A percentile compares a stretch with the other conserved stretches of the same genome.
Conservation (phyloP, 2,329 filamentous ascomycete genomes). For the Volutella citrinella region DNA sequence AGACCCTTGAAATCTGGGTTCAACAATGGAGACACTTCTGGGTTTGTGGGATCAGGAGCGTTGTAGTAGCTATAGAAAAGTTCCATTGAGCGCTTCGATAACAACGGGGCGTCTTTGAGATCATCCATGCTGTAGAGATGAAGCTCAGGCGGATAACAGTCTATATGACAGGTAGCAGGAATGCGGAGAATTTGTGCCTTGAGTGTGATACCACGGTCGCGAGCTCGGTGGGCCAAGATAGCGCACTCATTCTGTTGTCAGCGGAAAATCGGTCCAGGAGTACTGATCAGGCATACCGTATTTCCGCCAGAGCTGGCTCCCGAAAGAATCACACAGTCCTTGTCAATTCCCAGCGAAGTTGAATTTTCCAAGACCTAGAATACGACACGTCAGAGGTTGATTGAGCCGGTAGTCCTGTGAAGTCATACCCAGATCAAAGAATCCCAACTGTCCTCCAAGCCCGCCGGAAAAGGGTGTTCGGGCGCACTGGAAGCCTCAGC, state of each 20-base stretch:
- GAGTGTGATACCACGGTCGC: background rate
- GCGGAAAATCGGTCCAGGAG: too few relatives aligned
- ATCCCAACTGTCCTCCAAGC: slow-evolving; percentile 4
- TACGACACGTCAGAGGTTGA: too few relatives aligned
- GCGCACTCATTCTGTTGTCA: too few relatives aligned
- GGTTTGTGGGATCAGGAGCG: background rate
- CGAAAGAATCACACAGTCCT: background rate
- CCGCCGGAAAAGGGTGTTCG: slow-evolving; percentile 1
- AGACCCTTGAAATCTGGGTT: slow-evolving; percentile 1
- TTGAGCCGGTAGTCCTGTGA: too few relatives aligned
- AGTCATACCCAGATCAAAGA: slow-evolving; percentile 1
- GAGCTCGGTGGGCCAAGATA: slow-evolving; percentile 2
- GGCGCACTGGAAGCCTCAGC: background rate
- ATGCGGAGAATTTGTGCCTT: slow-evolving; percentile 3
- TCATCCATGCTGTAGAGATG: slow-evolving; percentile 2
- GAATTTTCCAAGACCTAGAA: background rate
- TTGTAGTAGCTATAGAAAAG: slow-evolving; percentile 4
- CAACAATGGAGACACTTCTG: slow-evolving; percentile 2
- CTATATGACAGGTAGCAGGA: slow-evolving; percentile 4
- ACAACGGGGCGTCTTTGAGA: background rate
- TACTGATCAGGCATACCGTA: background rate
- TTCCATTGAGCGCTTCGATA: slow-evolving; percentile 4
- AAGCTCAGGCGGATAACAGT: slow-evolving; percentile 1
- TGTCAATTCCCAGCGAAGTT: background rate
- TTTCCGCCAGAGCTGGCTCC: slow-evolving; percentile 4